Conservation (phyloP, 2,329 filamentous ascomycete species). For the Apiospora sp. region DNA sequence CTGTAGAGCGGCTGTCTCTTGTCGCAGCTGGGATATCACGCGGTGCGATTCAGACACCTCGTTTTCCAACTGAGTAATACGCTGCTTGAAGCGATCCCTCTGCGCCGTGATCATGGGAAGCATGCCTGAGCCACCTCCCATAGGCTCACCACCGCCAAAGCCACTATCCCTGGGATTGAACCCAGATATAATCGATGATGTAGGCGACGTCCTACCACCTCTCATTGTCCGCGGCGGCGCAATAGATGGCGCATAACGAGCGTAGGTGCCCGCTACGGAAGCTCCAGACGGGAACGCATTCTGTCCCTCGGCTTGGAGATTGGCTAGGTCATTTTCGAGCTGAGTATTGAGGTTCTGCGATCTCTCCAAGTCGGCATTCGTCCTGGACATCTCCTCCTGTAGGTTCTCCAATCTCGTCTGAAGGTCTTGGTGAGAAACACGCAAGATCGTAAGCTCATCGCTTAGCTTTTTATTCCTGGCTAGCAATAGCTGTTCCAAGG, state of each 20-base stretch:
- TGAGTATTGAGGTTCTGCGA: slow-evolving; percentile 85
- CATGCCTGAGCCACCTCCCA: slow-evolving; percentile 83
- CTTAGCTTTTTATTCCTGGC: slow-evolving; percentile 96
- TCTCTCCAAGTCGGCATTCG: slow-evolving; percentile 86
- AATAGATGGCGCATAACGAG: slow-evolving; percentile 73
- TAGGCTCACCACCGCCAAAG: slow-evolving; percentile 56
- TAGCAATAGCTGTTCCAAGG: slow-evolving; percentile 87
- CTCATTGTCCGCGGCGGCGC: slow-evolving; percentile 62
- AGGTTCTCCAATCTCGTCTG: slow-evolving; percentile 80
- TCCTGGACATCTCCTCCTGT: slow-evolving; percentile 83
- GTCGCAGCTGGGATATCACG: slow-evolving; percentile 83
- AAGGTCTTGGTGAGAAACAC: slow-evolving; percentile 93
- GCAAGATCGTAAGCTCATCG: slow-evolving; percentile 90
- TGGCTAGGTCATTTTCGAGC: slow-evolving; percentile 89
- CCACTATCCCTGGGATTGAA: slow-evolving; percentile 73
- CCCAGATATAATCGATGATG: slow-evolving; percentile 98
- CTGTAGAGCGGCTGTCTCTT: slow-evolving; percentile 90
- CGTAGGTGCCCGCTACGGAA: slow-evolving; percentile 93
- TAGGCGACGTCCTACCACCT: slow-evolving; percentile 80
- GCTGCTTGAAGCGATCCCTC: slow-evolving; percentile 97
- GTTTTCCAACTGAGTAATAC: slow-evolving; percentile 87
- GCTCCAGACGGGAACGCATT: slow-evolving; percentile 89
- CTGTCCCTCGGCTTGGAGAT: slow-evolving; percentile 82
- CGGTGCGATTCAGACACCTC: slow-evolving; percentile 87
- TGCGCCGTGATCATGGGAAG: slow-evolving; percentile 98